Evolutionary conservation across 2,329 filamentous ascomycete genomes (phyloP).

Genomic region (Paramyrothecium roridum): DNA sequence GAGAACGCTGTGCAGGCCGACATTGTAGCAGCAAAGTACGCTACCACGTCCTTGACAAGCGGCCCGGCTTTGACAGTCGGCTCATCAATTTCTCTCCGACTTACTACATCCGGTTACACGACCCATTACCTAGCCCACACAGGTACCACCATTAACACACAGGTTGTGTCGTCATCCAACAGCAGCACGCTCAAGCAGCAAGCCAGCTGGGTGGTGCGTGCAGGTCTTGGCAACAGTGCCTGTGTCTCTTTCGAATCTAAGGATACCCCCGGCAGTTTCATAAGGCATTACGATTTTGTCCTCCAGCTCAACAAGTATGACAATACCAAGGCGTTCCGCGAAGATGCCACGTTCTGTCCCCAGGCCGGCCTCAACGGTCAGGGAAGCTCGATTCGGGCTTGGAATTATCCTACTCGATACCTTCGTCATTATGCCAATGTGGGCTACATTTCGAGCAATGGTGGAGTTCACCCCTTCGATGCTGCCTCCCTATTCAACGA

Average conservation of each 20-base stretch:
- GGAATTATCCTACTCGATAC: slow-evolving; percentile 58
- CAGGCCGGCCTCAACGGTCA: slow-evolving; percentile 46
- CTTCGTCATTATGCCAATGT: slow-evolving; percentile 46
- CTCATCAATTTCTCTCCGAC: slow-evolving; percentile 49
- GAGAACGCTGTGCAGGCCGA: slow-evolving; percentile 58
- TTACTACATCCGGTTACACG: slow-evolving; percentile 51
- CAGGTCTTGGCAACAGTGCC: slow-evolving; percentile 52
- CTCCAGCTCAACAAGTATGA: slow-evolving; percentile 50
- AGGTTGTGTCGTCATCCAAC: slow-evolving; percentile 51
- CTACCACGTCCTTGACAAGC: slow-evolving; percentile 41
- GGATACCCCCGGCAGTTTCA: slow-evolving; percentile 55
- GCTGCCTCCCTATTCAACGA: slow-evolving; percentile 43
- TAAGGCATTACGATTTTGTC: slow-evolving; percentile 53
- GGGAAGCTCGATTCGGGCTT: slow-evolving; percentile 51
- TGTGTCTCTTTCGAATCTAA: slow-evolving; percentile 61
- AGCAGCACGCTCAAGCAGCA: slow-evolving; percentile 44
- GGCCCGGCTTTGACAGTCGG: slow-evolving; percentile 45
- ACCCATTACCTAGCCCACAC: slow-evolving; percentile 54
- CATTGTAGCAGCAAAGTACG: slow-evolving; percentile 58
- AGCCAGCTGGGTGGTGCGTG: slow-evolving; percentile 50
- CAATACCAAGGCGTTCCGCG: slow-evolving; percentile 51
- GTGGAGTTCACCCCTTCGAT: slow-evolving; percentile 55
- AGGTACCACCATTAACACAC: slow-evolving; percentile 47
- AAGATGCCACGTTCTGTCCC: slow-evolving; percentile 63
- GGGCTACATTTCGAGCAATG: slow-evolving; percentile 47